Evolutionary conservation across 2,329 filamentous ascomycete species (phyloP).

Genomic region (Ceratocystis huliohia): DNA sequence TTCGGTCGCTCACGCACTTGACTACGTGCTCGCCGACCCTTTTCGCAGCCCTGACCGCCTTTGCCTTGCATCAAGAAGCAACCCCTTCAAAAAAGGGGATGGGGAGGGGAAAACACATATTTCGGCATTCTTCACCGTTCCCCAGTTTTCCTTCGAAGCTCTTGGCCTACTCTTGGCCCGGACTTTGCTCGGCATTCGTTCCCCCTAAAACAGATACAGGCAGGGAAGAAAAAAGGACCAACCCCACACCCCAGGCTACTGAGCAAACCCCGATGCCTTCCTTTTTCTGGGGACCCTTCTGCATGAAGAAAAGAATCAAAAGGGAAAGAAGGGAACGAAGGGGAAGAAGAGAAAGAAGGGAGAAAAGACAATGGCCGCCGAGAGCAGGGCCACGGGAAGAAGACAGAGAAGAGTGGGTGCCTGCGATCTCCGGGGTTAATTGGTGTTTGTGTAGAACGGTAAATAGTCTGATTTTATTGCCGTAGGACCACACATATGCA

Average conservation of each 20-base stretch:
- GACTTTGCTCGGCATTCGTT: constrained; percentile 3
- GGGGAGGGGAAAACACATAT: not conserved
- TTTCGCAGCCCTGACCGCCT: not conserved
- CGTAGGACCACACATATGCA: not conserved
- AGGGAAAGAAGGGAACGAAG: too few species aligned
- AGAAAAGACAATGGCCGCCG: not conserved
- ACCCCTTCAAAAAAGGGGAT: not conserved
- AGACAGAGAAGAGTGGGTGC: too few species aligned
- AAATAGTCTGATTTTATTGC: not conserved
- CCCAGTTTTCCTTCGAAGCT: not conserved
- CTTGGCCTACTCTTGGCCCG: not conserved
- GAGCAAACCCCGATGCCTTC: constrained; percentile 3
- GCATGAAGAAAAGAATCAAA: not conserved
- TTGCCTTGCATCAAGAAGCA: not conserved
- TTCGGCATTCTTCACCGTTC: constrained; percentile 1
- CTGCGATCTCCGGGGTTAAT: too few species aligned
- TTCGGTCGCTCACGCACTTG: too few species aligned
- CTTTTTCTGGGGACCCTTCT: constrained; percentile 4
- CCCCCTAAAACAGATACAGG: not conserved
- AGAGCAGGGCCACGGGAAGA: too few species aligned
- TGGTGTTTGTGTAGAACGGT: too few species aligned
- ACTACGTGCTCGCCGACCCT: too few species aligned
- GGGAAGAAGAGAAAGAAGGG: not conserved
- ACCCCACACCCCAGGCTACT: not conserved
- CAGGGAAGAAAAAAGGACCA: not conserved